Evolutionary conservation across 1,284 basidiomycete species (phyloP), one percentile per base, ranked within the genome.

Genomic region (Moniliella sp.): DNA sequence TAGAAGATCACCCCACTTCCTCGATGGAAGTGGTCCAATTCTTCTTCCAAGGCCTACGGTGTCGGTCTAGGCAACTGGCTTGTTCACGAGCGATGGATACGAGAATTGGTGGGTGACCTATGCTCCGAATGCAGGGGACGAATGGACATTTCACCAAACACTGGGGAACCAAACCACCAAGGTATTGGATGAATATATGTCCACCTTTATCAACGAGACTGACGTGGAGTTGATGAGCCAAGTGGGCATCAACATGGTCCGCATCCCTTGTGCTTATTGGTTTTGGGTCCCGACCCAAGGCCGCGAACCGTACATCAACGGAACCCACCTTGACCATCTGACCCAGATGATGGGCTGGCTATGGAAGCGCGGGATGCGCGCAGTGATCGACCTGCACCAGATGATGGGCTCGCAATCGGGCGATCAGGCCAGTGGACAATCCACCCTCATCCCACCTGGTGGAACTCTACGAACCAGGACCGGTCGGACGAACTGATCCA

Each of bases 341-440:
- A 32, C 44, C 29, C 42, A 45, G 40, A 39, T 48, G 37, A 42
- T 51, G 31, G 32, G 39, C 30, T 59, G 52, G 56, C 42, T 49
- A 46, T 54, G 62, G 40, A 37, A 40, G 12, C 53, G 62, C 25
- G 45, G 46, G 30, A 63, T 65, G 49, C 62, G 64, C 37, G 57
- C 61, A 21, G 42, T 64, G 37, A 46, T 65, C 29, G 64, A 65
- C 35, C 40, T 63, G 19, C 64, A 65, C 45, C 62, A 61, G 17
- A 46, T 65, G 35, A 63, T 63, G 64, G 64, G 64, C 27, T 57
- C 53, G n/a, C 64, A 65, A 40, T 55, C 55, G 29, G 52, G 52
- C 28, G 54, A 57, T 34, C 54, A 57, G 40, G 48, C n/a, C 18
- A 31, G 18, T 1, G 29, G 29, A 4, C 50, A 45, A 48, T 53